Conservation (phyloP, 306 rosid genomes). For the Erythrophleum fordii region DNA sequence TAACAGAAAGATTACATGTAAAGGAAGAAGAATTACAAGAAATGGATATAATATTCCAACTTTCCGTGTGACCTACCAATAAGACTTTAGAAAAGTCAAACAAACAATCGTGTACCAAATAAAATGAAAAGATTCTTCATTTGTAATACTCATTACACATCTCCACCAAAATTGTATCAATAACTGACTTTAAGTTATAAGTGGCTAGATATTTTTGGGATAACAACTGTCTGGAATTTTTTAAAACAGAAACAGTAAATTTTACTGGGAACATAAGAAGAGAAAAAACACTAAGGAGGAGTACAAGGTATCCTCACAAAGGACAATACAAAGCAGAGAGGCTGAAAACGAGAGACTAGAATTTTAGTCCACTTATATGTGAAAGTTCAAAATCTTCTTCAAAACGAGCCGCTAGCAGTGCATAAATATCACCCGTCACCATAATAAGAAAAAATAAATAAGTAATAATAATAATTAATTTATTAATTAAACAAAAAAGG, state of each 20-base stretch:
- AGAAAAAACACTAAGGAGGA: background rate
- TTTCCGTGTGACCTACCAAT: background rate
- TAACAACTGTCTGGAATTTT: background rate
- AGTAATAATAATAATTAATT: too few relatives aligned
- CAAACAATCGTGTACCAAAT: background rate
- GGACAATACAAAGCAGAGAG: background rate
- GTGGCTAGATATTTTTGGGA: background rate
- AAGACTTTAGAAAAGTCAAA: background rate
- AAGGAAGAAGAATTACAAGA: background rate
- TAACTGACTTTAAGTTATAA: background rate
- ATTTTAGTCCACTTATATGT: background rate
- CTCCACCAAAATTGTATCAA: background rate
- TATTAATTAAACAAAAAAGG: background rate
- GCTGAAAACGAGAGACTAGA: background rate
- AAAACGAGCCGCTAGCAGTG: background rate
- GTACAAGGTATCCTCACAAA: background rate
- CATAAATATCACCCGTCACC: background rate
- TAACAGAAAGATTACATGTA: background rate
- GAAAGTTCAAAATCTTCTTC: background rate
- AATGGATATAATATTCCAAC: background rate
- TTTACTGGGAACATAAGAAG: background rate
- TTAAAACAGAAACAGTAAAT: background rate
- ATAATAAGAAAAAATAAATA: background rate
- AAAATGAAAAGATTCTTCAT: background rate
- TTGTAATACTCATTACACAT: background rate